Percentiles rank a stretch among this genome's conserved stretches.
Evolutionary conservation across 139 green algal species (phyloP).

Genomic region (Micractinium conductrix): DNA sequence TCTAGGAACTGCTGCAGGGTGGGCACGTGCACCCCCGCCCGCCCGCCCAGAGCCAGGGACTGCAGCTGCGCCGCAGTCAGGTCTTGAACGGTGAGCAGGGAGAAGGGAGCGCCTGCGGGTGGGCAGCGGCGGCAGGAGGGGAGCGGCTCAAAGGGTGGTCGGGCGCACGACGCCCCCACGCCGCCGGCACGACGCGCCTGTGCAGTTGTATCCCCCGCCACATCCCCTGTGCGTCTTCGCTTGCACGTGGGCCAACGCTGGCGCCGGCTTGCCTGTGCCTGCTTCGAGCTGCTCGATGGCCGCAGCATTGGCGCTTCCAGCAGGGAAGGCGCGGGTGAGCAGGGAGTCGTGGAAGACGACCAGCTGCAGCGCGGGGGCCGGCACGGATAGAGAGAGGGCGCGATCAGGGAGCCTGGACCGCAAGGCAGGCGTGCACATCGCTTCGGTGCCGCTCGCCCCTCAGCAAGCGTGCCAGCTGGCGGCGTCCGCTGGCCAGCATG

Average conservation of each 20-base stretch:
- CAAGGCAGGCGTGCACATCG: not conserved
- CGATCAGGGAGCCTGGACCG: not conserved
- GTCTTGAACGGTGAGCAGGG: constrained; percentile 30
- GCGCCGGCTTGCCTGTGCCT: too few species aligned
- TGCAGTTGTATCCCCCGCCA: not conserved
- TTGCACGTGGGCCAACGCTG: too few species aligned
- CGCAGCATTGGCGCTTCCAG: not conserved
- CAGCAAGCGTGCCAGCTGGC: not conserved
- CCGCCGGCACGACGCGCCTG: not conserved
- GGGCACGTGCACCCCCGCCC: constrained; percentile 41
- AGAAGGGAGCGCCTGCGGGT: not conserved
- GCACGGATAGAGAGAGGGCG: not conserved
- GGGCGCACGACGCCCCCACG: not conserved
- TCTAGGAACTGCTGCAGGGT: constrained; percentile 45
- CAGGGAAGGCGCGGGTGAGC: constrained; percentile 9
- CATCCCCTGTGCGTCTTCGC: not conserved
- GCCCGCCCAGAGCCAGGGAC: constrained; percentile 41
- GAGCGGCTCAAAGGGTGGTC: not conserved
- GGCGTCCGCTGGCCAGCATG: not conserved
- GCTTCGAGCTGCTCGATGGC: not conserved
- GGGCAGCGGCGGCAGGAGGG: not conserved
- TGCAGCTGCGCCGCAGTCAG: constrained; percentile 41
- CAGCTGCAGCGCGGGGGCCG: constrained; percentile 2
- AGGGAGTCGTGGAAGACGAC: constrained; percentile 33
- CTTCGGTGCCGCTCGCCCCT: too few species aligned